phyloP scores from a whole-genome alignment of 805 yeast genomes.

The Metschnikowia rubicola region DNA sequence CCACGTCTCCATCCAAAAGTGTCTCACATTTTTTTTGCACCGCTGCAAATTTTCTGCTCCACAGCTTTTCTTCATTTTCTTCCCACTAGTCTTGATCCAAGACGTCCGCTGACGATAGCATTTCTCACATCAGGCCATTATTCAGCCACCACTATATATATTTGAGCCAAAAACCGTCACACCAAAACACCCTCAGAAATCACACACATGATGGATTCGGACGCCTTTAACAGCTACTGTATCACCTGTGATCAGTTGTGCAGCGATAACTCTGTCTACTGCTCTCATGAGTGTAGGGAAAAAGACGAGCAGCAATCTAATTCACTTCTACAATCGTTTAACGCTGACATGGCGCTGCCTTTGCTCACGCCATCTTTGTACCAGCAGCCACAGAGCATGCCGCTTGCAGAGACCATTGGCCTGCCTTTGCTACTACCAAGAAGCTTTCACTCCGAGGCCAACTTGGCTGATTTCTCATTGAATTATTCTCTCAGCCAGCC shows the following conservation, averaged over 20 bases:
- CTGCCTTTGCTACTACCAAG: conserved; percentile 26
- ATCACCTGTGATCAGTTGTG: conserved; percentile 20
- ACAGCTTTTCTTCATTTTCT: neutral
- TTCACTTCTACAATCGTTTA: conserved; percentile 13
- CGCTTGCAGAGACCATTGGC: conserved; percentile 14
- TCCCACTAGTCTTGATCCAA: neutral
- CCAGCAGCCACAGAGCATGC: conserved; percentile 20
- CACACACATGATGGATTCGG: conserved; percentile 14
- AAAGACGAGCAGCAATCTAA: conserved; percentile 28
- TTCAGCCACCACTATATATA: too few relatives aligned
- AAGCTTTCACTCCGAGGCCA: conserved; percentile 17
- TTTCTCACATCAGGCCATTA: neutral
- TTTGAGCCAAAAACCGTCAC: too few relatives aligned
- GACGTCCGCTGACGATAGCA: neutral
- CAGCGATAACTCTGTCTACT: conserved; percentile 20
- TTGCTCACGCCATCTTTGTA: conserved; percentile 36
- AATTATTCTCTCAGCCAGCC: conserved; percentile 29
- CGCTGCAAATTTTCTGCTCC: neutral
- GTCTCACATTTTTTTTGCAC: neutral
- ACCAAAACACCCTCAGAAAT: neutral
- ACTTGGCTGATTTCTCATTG: conserved; percentile 30
- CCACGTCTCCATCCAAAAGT: neutral
- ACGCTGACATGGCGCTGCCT: conserved; percentile 32
- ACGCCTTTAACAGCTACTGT: conserved; percentile 23
- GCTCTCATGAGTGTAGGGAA: conserved; percentile 31